Base-by-base conservation (phyloP, 345 rosid species). In the Microthlaspi erraticum region DNA sequence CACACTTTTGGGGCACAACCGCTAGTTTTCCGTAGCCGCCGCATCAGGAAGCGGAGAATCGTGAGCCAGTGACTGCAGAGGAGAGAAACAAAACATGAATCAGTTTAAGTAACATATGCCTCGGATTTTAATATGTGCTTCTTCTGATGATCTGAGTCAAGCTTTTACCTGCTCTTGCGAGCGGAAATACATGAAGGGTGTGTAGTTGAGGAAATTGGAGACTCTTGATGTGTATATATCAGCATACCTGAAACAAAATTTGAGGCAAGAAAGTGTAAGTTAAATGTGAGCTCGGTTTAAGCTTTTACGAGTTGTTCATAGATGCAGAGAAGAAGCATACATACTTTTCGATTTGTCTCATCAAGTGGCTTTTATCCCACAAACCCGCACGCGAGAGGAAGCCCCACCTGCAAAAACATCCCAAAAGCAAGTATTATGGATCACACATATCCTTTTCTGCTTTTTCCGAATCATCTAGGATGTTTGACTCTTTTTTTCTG, bases 281-380 rank as follows among this genome's bases (percentile, higher is more conserved):
- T 7, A 26, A 14, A 9, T 68, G 48, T 8, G 38, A 62, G 69
- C 26, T 23, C 26, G 3, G 26, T 26, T 26, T 26, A 5, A 62
- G 53, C 14, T 66, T 23, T 26, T 37, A 38, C 11, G 16, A 50
- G 46, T 51, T 34, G 33, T 29, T 33, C 9, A 61, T 58, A 68
- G 16, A 51, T 60, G 50, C 42, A 52, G 50, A 59, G 56, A 13
- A 31, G 61, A 68, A 29, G 5, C 0, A 56, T 75, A 7, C 0
- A 1, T 85, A 93, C 98, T 93, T 93, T 79, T 90, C 98, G 26
- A 90, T 87, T 78, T 93, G 98, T 79, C 92, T 82, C 96, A 90
- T 90, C 84, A 93, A 82, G 60, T 93, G 98, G 83, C 97, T 93
- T 84, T 93, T 90, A 68, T 93, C 94, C 97, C 98, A 93, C 60